phyloP scores from a whole-genome alignment of 2,329 filamentous ascomycete genomes.

The Pezicula neosporulosa region DNA sequence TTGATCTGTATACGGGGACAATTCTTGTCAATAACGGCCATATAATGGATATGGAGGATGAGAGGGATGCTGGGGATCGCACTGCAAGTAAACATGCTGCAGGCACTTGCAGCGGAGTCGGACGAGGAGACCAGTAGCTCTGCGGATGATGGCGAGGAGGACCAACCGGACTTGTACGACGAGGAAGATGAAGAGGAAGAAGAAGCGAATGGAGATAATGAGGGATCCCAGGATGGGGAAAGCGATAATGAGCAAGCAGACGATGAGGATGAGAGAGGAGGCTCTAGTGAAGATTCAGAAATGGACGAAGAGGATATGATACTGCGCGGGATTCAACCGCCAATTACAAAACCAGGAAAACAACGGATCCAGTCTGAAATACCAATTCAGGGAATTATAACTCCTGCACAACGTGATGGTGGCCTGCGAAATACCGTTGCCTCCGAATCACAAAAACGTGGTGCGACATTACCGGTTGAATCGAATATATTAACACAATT shows the following conservation, averaged over 20 bases:
- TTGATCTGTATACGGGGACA: conserved; percentile 76
- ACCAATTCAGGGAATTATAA: conserved; percentile 3
- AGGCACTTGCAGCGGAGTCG: conserved; percentile 15
- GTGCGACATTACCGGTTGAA: conserved; percentile 16
- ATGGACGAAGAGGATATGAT: conserved; percentile 28
- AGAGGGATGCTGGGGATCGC: conserved; percentile 43
- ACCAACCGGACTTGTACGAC: conserved; percentile 2
- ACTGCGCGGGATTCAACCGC: conserved; percentile 21
- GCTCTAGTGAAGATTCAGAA: conserved; percentile 17
- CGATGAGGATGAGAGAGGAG: conserved; percentile 21
- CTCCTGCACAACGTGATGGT: background rate
- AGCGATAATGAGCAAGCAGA: conserved; percentile 15
- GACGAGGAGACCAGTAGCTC: conserved; percentile 14
- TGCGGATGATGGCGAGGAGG: conserved; percentile 23
- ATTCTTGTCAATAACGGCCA: conserved; percentile 93
- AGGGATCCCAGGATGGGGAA: conserved; percentile 14
- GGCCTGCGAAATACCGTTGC: background rate
- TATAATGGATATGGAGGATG: conserved; percentile 58
- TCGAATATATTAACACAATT: conserved; percentile 25
- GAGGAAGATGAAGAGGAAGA: conserved; percentile 24
- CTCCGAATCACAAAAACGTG: background rate
- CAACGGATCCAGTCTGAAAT: conserved; percentile 12
- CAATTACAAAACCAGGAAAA: conserved; percentile 10
- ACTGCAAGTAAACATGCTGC: conserved; percentile 9
- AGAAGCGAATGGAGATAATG: conserved; percentile 15